Evolutionary conservation across 2,329 filamentous ascomycete genomes (phyloP).

Genomic region (Tolypocladium amazonense): DNA sequence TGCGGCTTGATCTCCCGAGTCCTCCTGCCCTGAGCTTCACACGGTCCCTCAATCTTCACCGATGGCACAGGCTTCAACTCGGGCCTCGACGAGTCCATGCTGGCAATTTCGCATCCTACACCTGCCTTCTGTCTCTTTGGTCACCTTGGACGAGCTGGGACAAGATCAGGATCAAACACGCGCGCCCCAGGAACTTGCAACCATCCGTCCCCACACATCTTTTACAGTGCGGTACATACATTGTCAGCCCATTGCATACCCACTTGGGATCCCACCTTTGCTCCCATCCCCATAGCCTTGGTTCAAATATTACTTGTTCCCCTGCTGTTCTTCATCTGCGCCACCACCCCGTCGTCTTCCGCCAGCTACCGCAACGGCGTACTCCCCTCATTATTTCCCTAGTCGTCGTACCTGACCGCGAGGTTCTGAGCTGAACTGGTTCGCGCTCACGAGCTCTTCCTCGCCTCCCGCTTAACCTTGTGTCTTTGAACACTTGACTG

Average conservation of each 20-base stretch:
- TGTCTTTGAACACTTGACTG: not conserved
- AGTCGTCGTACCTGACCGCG: not conserved
- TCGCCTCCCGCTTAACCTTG: not conserved
- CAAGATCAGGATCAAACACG: not conserved
- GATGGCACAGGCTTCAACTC: not conserved
- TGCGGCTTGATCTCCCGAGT: not conserved
- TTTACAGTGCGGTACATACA: constrained; percentile 10
- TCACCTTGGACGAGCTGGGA: not conserved
- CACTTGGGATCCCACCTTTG: constrained; percentile 23
- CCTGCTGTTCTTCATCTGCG: constrained; percentile 17
- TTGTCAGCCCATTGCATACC: constrained; percentile 21
- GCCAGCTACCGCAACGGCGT: constrained; percentile 2
- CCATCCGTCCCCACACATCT: not conserved
- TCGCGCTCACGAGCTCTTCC: constrained; percentile 3
- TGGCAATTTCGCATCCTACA: not conserved
- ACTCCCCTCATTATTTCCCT: constrained; percentile 5
- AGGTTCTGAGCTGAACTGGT: constrained; percentile 1
- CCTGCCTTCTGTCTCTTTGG: not conserved
- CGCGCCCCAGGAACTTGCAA: not conserved
- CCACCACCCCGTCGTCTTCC: constrained; percentile 17
- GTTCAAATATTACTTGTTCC: constrained; percentile 22
- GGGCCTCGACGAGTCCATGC: not conserved
- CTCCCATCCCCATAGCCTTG: constrained; percentile 19
- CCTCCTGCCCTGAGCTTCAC: not conserved
- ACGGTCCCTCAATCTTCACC: constrained; percentile 1